phyloP scores from a whole-genome alignment of 2,329 filamentous ascomycete genomes.

The Aspergillus hiratsukae region DNA sequence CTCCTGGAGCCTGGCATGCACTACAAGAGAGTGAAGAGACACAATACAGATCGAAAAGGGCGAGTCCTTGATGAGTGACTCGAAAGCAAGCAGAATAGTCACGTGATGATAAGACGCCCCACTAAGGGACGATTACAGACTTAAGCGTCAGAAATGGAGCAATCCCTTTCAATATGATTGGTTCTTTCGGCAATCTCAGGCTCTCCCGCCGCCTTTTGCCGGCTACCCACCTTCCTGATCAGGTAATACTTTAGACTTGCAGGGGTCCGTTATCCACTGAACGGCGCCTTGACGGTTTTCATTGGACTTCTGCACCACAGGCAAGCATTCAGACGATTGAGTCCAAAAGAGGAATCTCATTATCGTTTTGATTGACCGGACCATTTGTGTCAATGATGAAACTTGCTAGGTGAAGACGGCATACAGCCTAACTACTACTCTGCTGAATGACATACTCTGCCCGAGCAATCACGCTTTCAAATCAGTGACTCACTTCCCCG shows the following conservation, averaged over 20 bases:
- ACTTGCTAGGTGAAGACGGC: background rate
- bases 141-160: background rate
- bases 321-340: background rate
- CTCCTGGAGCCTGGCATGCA: constrained; percentile 1
- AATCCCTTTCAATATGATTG: background rate
- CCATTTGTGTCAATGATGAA: too few relatives aligned
- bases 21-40: background rate
- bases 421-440: too few relatives aligned
- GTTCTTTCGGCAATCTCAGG: background rate
- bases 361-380: background rate
- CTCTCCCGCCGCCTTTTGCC: background rate
- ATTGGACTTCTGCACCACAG: background rate
- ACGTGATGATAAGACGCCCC: constrained; percentile 18
- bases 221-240: background rate
- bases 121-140: constrained; percentile 3
- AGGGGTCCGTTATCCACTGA: too few relatives aligned
- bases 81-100: background rate
- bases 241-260: background rate
- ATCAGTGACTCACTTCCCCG: background rate
- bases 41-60: constrained; percentile 3
- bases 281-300: background rate
- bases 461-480: background rate
- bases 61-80: background rate
- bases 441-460: background rate
- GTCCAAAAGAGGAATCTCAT: background rate